A percentile compares a stretch with the other conserved stretches of the same genome.
Evolutionary conservation across 2,329 filamentous ascomycete genomes (phyloP).

Genomic region (Diplodia corticola): DNA sequence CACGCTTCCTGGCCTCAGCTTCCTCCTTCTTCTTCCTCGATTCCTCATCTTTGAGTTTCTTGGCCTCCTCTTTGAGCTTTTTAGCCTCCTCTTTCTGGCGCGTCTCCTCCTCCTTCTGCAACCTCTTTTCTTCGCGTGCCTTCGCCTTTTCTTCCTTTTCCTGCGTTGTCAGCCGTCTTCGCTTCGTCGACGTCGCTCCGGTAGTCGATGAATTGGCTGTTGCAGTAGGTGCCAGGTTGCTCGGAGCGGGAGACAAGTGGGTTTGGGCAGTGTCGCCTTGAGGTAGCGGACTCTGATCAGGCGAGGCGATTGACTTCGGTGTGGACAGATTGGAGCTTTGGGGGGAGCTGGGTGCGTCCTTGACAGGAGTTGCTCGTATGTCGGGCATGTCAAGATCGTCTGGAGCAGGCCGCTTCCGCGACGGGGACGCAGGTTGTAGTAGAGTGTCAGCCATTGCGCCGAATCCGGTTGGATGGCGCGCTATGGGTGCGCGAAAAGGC

Average conservation of each 20-base stretch:
- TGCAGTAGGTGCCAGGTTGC: conserved; percentile 24
- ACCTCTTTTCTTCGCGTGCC: conserved; percentile 40
- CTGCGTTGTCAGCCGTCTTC: conserved; percentile 44
- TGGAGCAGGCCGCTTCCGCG: conserved; percentile 37
- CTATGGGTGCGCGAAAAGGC: not conserved
- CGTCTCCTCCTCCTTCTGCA: conserved; percentile 37
- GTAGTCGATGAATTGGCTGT: not conserved
- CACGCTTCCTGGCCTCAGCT: conserved; percentile 46
- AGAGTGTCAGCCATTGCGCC: conserved; percentile 34
- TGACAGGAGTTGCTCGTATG: conserved; percentile 30
- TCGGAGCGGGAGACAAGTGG: conserved; percentile 26
- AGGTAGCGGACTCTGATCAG: conserved; percentile 26
- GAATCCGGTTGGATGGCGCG: not conserved
- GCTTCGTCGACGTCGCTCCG: conserved; percentile 39
- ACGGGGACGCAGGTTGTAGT: conserved; percentile 15
- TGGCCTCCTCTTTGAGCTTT: conserved; percentile 32
- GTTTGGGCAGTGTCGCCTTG: conserved; percentile 1
- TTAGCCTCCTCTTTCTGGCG: conserved; percentile 30
- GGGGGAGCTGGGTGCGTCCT: conserved; percentile 29
- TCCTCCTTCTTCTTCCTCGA: conserved; percentile 37
- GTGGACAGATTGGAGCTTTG: conserved; percentile 35
- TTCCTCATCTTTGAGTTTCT: conserved; percentile 29
- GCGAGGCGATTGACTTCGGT: conserved; percentile 34
- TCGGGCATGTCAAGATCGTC: conserved; percentile 31
- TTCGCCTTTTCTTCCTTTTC: conserved; percentile 45